Conservation (phyloP, 2,329 filamentous ascomycete genomes). For the Anthostomella pinea region DNA sequence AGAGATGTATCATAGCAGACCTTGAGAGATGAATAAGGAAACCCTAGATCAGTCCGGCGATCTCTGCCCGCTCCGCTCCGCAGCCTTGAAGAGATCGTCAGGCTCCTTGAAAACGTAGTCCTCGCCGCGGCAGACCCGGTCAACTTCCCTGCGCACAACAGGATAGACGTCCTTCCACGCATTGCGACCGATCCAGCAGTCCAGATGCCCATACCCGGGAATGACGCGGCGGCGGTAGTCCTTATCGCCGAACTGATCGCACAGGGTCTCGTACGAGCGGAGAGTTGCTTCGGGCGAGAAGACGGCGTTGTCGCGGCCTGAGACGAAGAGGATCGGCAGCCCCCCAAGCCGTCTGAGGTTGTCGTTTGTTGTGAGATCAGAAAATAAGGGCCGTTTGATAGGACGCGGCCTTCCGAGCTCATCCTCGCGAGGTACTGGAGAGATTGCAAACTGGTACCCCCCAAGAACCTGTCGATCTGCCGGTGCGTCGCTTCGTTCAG, state of each 20-base stretch:
- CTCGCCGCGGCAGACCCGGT: conserved; percentile 46
- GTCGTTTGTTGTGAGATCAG: conserved; percentile 44
- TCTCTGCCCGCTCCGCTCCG: too few relatives aligned
- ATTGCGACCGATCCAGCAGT: conserved; percentile 60
- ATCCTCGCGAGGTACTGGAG: conserved; percentile 56
- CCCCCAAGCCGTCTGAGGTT: conserved; percentile 51
- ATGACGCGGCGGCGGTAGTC: conserved; percentile 52
- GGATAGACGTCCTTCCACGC: conserved; percentile 60
- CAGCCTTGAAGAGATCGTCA: conserved; percentile 40
- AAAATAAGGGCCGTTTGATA: conserved; percentile 49
- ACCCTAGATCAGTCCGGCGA: too few relatives aligned
- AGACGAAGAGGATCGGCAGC: conserved; percentile 55
- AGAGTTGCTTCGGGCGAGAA: conserved; percentile 52
- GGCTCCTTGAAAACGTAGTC: conserved; percentile 43
- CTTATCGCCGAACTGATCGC: conserved; percentile 44
- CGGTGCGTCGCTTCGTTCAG: conserved; percentile 64
- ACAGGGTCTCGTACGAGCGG: conserved; percentile 50
- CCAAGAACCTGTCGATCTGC: conserved; percentile 59
- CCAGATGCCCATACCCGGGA: conserved; percentile 57
- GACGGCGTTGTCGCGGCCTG: conserved; percentile 55
- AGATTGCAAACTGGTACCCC: conserved; percentile 59
- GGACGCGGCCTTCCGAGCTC: conserved; percentile 49
- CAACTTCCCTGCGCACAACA: conserved; percentile 51
- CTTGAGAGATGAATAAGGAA: too few relatives aligned
- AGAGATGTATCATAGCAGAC: too few relatives aligned